Evolutionary conservation across 495 filamentous ascomycete genomes (phyloP).

Genomic region (Penicillium manginii): DNA sequence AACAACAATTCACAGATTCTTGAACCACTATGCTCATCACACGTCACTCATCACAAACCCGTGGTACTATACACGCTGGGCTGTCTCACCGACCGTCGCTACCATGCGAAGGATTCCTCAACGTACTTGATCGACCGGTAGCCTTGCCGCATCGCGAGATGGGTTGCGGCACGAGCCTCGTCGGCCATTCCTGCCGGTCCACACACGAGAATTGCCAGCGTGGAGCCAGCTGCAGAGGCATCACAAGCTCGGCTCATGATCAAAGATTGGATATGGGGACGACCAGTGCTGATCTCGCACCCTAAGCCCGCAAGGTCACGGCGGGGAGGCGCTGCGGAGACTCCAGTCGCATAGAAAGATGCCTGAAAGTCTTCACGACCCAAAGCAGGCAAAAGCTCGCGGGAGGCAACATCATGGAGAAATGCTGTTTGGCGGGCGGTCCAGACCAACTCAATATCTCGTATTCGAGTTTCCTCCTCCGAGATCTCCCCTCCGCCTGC

Average conservation of each 20-base stretch:
- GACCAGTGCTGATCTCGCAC: constrained; percentile 31
- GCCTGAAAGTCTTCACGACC: constrained; percentile 39
- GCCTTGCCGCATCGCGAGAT: constrained; percentile 38
- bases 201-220: constrained; percentile 51
- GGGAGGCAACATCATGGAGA: constrained; percentile 33
- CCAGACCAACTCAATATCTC: constrained; percentile 46
- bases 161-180: constrained; percentile 48
- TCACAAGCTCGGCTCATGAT: constrained; percentile 36
- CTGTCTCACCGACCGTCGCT: not conserved
- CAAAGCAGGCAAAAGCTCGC: constrained; percentile 34
- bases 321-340: not conserved
- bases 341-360: constrained; percentile 39
- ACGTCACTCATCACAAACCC: constrained; percentile 1
- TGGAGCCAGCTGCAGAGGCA: constrained; percentile 27
- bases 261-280: constrained; percentile 37
- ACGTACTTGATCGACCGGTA: constrained; percentile 39
- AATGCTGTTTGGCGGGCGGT: constrained; percentile 42
- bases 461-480: constrained; percentile 24
- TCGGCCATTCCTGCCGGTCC: constrained; percentile 54
- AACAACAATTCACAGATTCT: not conserved
- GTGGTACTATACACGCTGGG: not conserved
- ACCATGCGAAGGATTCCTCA: constrained; percentile 52
- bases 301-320: constrained; percentile 4
- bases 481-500: constrained; percentile 3
- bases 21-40: not conserved